Evolutionary conservation across 1,284 basidiomycete species (phyloP).

Genomic region (Flammula alnicola): DNA sequence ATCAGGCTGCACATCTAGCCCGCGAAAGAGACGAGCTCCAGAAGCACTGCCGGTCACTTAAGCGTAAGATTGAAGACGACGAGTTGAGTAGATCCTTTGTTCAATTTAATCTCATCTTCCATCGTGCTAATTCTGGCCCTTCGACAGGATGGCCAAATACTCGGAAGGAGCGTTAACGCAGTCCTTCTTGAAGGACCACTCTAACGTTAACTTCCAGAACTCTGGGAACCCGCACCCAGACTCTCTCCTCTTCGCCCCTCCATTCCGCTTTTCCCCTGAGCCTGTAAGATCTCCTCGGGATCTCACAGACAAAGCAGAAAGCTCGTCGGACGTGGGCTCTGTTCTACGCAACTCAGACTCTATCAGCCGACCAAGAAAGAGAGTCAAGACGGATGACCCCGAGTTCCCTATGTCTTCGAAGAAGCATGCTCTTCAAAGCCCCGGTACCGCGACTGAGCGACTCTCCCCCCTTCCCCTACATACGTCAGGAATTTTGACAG

Average conservation of each 20-base stretch:
- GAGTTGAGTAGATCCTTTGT: slow-evolving; percentile 9
- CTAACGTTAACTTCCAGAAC: not conserved
- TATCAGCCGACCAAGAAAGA: slow-evolving; percentile 1
- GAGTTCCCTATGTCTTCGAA: too few species aligned
- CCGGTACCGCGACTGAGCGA: not conserved
- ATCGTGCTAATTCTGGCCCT: not conserved
- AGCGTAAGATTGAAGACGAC: slow-evolving; percentile 30
- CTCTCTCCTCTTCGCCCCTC: slow-evolving; percentile 21
- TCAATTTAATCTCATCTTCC: not conserved
- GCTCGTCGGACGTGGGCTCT: not conserved
- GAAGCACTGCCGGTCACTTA: slow-evolving; percentile 26
- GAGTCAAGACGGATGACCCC: not conserved
- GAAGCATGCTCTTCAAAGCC: not conserved
- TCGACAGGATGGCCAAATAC: slow-evolving; percentile 8
- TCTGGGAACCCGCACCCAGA: slow-evolving; percentile 13
- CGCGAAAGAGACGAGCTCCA: slow-evolving; percentile 46
- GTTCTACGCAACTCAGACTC: slow-evolving; percentile 1
- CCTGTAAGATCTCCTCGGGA: not conserved
- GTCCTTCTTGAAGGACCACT: slow-evolving; percentile 6
- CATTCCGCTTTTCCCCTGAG: slow-evolving; percentile 9
- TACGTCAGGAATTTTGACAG: not conserved
- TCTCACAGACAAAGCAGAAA: not conserved
- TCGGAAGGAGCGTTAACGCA: slow-evolving; percentile 7
- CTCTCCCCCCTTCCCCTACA: not conserved
- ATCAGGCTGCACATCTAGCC: slow-evolving; percentile 50